Conservation (phyloP, 331 rosid species). For the Phaseolus coccineus region DNA sequence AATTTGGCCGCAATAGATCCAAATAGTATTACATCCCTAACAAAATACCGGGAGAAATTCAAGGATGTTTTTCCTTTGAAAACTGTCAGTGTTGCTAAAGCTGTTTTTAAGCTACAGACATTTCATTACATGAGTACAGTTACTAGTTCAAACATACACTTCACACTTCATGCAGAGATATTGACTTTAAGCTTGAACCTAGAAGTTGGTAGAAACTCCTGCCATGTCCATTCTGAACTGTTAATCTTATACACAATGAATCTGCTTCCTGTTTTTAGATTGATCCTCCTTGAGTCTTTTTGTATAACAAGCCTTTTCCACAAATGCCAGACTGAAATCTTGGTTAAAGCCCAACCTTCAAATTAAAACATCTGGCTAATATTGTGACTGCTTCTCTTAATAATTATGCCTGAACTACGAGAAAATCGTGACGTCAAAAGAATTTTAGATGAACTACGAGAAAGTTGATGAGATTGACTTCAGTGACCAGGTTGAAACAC, state of each 20-base stretch:
- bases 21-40: too few relatives aligned
- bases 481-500: background rate
- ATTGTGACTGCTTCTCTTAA: background rate
- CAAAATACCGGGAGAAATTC: background rate
- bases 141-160: background rate
- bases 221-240: background rate
- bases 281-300: background rate
- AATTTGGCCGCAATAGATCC: too few relatives aligned
- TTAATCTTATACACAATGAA: background rate
- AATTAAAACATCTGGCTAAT: conserved; percentile 21
- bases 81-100: background rate
- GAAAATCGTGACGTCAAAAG: background rate
- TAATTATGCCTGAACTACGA: conserved; percentile 32
- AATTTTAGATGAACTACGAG: background rate
- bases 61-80: background rate
- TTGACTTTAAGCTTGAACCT: background rate
- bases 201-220: conserved; percentile 17
- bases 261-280: background rate
- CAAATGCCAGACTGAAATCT: too few relatives aligned
- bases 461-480: background rate
- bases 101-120: background rate
- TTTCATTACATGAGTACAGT: background rate
- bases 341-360: too few relatives aligned
- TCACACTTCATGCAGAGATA: background rate
- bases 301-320: too few relatives aligned